phyloP scores from a whole-genome alignment of 768 basidiomycete species.

The Sistotremastrum niveocremeum region DNA sequence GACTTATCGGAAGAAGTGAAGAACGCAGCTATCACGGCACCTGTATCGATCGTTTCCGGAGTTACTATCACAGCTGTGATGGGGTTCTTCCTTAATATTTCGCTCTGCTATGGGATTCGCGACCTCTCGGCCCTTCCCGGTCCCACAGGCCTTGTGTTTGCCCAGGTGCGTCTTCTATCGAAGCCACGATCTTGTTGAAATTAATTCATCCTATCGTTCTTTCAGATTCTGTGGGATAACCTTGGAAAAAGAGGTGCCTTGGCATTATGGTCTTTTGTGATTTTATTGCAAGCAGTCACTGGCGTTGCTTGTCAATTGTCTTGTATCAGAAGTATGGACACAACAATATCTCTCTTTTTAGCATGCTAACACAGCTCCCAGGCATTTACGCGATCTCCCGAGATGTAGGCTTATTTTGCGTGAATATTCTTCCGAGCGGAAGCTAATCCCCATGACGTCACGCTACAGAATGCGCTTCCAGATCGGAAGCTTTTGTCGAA shows the following conservation, averaged over 20 bases:
- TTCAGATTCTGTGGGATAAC: no score
- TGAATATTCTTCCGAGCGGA: no score
- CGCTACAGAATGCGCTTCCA: constrained; percentile 3
- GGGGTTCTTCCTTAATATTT: constrained; percentile 8
- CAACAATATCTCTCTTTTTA: neutral
- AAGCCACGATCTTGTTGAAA: neutral
- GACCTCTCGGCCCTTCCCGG: constrained; percentile 6
- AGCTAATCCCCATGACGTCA: neutral
- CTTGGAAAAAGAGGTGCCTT: neutral
- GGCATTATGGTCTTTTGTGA: constrained; percentile 8
- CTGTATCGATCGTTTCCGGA: constrained; percentile 3
- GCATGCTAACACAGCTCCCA: neutral
- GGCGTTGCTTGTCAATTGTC: constrained; percentile 6
- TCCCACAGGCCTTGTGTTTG: constrained; percentile 5
- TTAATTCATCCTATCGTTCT: neutral
- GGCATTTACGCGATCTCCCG: constrained; percentile 2
- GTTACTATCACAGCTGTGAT: constrained; percentile 3
- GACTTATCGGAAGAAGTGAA: constrained; percentile 7
- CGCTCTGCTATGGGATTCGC: constrained; percentile 8
- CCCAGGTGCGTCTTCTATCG: constrained; percentile 2
- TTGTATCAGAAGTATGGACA: constrained; percentile 4
- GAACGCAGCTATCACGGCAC: constrained; percentile 5
- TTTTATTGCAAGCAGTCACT: constrained; percentile 4
- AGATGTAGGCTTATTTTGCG: neutral
- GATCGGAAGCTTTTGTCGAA: constrained; percentile 4